Conservation (phyloP, 177 flowering plant genomes). For the Vitis hybrid region DNA sequence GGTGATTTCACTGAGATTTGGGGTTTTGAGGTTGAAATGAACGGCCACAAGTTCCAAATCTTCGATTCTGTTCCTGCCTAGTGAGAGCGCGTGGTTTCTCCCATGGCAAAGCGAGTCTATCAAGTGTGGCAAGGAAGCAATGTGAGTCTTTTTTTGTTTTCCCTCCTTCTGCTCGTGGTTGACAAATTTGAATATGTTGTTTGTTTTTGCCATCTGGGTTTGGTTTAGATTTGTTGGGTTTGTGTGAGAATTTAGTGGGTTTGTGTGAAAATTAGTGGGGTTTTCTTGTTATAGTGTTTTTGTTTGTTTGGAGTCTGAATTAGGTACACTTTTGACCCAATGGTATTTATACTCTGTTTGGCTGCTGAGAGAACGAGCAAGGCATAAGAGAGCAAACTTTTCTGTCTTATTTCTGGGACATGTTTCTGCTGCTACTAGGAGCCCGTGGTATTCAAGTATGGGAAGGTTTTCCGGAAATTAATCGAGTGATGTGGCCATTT, state of each 20-base stretch:
- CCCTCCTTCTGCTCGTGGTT: not conserved
- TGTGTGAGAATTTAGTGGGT: conserved; percentile 7
- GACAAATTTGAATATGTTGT: not conserved
- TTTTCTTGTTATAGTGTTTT: conserved; percentile 16
- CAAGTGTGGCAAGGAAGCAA: conserved; percentile 69
- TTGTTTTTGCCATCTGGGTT: conserved; percentile 3
- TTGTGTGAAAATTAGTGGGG: conserved; percentile 7
- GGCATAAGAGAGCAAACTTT: not conserved
- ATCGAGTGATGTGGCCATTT: no score
- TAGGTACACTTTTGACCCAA: conserved; percentile 7
- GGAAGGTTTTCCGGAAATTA: no score
- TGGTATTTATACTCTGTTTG: conserved; percentile 1
- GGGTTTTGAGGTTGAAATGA: conserved; percentile 14
- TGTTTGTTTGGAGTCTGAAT: not conserved
- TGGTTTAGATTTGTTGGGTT: conserved; percentile 9
- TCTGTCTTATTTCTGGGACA: not conserved
- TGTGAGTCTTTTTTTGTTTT: conserved; percentile 27
- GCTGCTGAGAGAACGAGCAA: conserved; percentile 3
- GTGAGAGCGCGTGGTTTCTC: conserved; percentile 10
- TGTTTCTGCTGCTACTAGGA: no score
- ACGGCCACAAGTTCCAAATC: conserved; percentile 32
- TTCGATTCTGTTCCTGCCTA: conserved; percentile 42
- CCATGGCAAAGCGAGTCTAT: conserved; percentile 65
- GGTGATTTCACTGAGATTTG: conserved; percentile 7
- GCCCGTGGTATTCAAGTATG: no score